Evolutionary conservation across 306 rosid genomes (phyloP), one percentile per base, ranked within the genome.

Genomic region (Malus asiatica): DNA sequence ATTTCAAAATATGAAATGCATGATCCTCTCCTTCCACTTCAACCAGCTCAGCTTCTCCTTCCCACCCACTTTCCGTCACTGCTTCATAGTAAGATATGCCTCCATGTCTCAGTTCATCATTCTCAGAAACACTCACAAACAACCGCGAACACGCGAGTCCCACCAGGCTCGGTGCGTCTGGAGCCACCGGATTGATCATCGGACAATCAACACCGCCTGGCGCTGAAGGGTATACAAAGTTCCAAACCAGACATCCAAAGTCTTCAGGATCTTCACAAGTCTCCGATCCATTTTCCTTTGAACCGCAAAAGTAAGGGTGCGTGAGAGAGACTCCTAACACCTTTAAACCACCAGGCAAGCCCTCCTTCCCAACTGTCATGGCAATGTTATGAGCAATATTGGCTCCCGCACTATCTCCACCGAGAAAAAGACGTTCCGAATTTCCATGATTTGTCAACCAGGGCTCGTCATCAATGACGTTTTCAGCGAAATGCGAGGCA

Each of bases 371-470:
- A 5, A 84, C 80, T 66, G 78, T 84, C 86, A 87, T 82, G 3
- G 77, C 79, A 9, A 81, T 42, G 45, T 81, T 86, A 14, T 90
- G 90, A 11, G 70, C 89, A 30, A 84, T 42, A 22, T 84, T 86
- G 6, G 64, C 88, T 42, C 90, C 92, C 2, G 89, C 80, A 18
- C 91, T 84, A 1, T 87, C 90, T 2, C 92, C 90, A 1, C 87
- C 91, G 0, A 87, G 45, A 48, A 70, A 87, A 3, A 87, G 6
- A 11, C 64, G 72, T 15, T 12, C 77, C 23, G 68, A 76, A 23
- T 84, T 83, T 8, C 80, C 94, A 7, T 84, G 81, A 7, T 42
- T 20, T 0, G 38, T 68, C 48, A 87, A 51, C 91, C 94, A 90
- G 0, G 86, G 79, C 66, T 90, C 91, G 4, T 25, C 42, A 14